phyloP scores from a whole-genome alignment of 2,329 filamentous ascomycete species.

The Saccharata proteae region DNA sequence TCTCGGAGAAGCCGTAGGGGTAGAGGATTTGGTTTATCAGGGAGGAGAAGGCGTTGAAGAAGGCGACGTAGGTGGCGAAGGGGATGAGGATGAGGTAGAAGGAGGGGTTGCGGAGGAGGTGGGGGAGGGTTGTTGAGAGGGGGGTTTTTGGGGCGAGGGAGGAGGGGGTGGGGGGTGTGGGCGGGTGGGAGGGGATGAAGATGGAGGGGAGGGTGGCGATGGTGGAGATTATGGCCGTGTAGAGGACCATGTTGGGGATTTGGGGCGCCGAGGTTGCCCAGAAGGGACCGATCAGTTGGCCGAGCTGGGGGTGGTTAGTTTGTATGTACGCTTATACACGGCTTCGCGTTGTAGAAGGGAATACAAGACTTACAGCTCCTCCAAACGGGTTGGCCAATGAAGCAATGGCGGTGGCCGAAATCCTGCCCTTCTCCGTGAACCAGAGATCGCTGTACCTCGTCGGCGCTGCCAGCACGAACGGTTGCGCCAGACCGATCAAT shows the following conservation, averaged over 20 bases:
- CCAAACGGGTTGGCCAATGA: conserved; percentile 84
- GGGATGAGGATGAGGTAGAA: conserved; percentile 72
- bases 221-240: conserved; percentile 65
- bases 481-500: conserved; percentile 76
- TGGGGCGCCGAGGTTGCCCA: conserved; percentile 53
- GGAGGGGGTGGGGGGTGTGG: conserved; percentile 63
- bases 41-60: conserved; percentile 86
- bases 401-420: conserved; percentile 75
- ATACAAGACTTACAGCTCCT: conserved; percentile 54
- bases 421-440: conserved; percentile 77
- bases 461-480: conserved; percentile 81
- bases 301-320: too few species aligned
- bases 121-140: conserved; percentile 39
- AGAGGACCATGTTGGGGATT: conserved; percentile 73
- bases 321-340: conserved; percentile 1
- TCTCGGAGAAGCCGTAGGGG: conserved; percentile 75
- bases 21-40: conserved; percentile 81
- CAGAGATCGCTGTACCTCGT: conserved; percentile 88
- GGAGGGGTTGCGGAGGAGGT: conserved; percentile 45
- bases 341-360: too few species aligned
- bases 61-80: conserved; percentile 75
- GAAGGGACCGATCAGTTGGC: conserved; percentile 73
- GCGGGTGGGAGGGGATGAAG: conserved; percentile 56
- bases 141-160: conserved; percentile 43
- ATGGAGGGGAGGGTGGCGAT: conserved; percentile 61